Evolutionary conservation across 2,329 filamentous ascomycete species (phyloP).

Genomic region (Aulographum hederae): DNA sequence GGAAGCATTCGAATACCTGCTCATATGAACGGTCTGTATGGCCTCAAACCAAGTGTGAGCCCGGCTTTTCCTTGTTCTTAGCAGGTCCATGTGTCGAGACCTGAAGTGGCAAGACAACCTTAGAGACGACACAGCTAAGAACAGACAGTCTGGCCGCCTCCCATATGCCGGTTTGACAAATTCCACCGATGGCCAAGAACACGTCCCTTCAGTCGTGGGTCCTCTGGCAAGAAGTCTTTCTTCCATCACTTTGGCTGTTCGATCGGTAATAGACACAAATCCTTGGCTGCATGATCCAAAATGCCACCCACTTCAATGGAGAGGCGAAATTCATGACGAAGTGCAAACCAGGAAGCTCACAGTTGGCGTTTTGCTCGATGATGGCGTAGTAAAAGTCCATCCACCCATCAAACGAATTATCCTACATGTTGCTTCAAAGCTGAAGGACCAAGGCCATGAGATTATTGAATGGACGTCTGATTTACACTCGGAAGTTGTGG

Average conservation of each 20-base stretch:
- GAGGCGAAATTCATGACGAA: too few relatives aligned
- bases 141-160: conserved; percentile 31
- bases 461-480: conserved; percentile 33
- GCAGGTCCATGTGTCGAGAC: too few relatives aligned
- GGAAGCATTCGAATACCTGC: conserved; percentile 10
- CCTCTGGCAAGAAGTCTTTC: too few relatives aligned
- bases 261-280: too few relatives aligned
- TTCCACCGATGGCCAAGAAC: too few relatives aligned
- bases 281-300: too few relatives aligned
- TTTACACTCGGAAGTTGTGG: conserved; percentile 35
- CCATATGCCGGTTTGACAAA: too few relatives aligned
- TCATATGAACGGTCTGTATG: conserved; percentile 11
- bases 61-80: too few relatives aligned
- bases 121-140: background rate
- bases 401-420: conserved; percentile 33
- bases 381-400: conserved; percentile 36
- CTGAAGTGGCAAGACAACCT: background rate
- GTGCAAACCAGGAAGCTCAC: too few relatives aligned
- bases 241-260: too few relatives aligned
- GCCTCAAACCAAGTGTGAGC: conserved; percentile 13
- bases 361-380: conserved; percentile 33
- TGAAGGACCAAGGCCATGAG: conserved; percentile 33
- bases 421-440: conserved; percentile 15
- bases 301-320: too few relatives aligned
- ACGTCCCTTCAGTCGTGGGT: too few relatives aligned